Percentiles rank a stretch among this genome's conserved stretches.
phyloP scores from a whole-genome alignment of 345 rosid genomes.

The Viola odorata region DNA sequence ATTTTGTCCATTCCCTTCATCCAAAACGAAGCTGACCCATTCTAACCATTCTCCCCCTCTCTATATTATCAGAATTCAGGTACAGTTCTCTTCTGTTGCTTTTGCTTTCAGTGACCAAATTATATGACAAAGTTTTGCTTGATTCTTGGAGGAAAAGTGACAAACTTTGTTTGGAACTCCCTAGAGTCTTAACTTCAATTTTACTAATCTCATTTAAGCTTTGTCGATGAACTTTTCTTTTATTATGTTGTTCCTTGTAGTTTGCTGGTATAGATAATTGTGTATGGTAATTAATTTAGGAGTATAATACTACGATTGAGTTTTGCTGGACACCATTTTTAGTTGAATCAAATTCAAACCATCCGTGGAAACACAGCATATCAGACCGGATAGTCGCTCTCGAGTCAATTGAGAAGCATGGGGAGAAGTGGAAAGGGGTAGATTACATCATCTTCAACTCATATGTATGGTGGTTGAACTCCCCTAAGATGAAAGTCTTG shows the following conservation, averaged over 20 bases:
- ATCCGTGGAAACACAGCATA: slow-evolving; percentile 47
- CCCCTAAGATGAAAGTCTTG: slow-evolving; percentile 45
- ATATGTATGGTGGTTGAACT: slow-evolving; percentile 61
- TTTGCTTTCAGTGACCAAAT: neutral
- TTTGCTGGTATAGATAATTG: neutral
- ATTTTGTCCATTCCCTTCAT: too few species aligned
- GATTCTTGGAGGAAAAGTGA: too few species aligned
- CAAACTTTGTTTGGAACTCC: too few species aligned
- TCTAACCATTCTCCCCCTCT: slow-evolving; percentile 31
- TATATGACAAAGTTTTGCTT: too few species aligned
- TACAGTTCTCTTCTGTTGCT: slow-evolving; percentile 5
- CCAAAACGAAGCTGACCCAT: slow-evolving; percentile 36
- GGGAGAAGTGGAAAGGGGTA: slow-evolving; percentile 45
- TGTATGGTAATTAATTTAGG: slow-evolving; percentile 30
- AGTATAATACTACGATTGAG: slow-evolving; percentile 48
- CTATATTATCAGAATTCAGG: slow-evolving; percentile 40
- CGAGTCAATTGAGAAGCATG: slow-evolving; percentile 52
- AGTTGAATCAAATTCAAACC: slow-evolving; percentile 58
- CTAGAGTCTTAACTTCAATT: too few species aligned
- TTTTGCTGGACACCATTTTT: slow-evolving; percentile 70
- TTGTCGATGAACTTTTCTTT: too few species aligned
- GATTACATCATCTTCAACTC: slow-evolving; percentile 57
- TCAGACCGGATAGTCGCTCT: slow-evolving; percentile 36
- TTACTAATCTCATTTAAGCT: too few species aligned
- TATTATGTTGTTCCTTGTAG: neutral